Evolutionary conservation across 805 yeast genomes (phyloP), one percentile per base, ranked within the genome.

Genomic region (Wickerhamomyces canadensis): DNA sequence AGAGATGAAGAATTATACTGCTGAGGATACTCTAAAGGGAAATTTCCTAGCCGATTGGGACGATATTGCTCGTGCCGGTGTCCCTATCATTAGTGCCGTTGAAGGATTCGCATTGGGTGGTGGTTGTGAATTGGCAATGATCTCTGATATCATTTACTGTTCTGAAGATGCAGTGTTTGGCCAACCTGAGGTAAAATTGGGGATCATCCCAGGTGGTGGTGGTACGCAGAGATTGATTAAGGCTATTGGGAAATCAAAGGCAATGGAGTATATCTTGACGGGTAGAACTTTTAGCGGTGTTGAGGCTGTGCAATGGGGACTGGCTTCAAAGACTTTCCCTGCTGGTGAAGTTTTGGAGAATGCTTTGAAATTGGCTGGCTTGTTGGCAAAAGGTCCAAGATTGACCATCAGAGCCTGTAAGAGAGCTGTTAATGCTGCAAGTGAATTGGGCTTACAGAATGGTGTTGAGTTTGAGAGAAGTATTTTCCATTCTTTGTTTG

Each of bases 41-140:
- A 57, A 62, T 43, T 66, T 62, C 48, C 57, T 69, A 31, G 62
- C 58, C 24, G 47, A 53, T 35, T 68, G 75, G 73, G 50, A 62
- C 17, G 60, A 62, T 27, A 54, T 70, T 23, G 52, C 62, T 14
- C 40, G 44, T 19, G 53, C 65, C 43, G 56, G 58, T 41, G 67
- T 71, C 53, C 79, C 79, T n/a, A 50, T 73, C 28, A 64, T 73
- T 35, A 74, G 75, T 16, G 79, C 77, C 4, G 76, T 73, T 27
- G 70, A 68, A 43, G 79, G 79, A 10, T 72, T 54, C 44, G 77
- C 77, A 12, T 62, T 74, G 11, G 79, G 79, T 19, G 79, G 79
- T 15, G 79, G 78, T 16, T 71, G 74, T 41, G 79, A 73, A 49
- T 52, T 73, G 27, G 78, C 78, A 16, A 70, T 73, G 77, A 58